These are phyloP conservation scores for Colletotrichum melonis DNA, from an alignment of 2,329 filamentous ascomycete species.

Conservation along the genomic window DNA sequence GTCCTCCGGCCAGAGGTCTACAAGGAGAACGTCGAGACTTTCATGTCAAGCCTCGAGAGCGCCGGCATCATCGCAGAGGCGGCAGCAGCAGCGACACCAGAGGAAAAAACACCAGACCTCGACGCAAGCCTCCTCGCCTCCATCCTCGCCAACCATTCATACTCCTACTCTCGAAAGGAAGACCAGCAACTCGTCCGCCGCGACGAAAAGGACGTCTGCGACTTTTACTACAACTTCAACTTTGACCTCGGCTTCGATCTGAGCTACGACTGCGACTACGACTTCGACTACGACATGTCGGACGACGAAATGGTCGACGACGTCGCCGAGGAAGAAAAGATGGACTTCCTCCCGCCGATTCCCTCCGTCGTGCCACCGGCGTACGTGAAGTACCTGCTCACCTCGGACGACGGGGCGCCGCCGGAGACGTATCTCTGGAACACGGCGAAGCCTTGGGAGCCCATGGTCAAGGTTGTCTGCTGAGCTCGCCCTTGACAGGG, in stretches of 20 bases:
- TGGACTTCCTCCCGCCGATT: constrained; percentile 17
- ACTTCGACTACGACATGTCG: background rate
- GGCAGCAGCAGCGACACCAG: background rate
- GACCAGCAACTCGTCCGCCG: background rate
- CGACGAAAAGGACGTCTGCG: constrained; percentile 16
- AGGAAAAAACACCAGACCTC: background rate
- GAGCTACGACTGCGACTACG: constrained; percentile 4
- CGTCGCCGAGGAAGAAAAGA: constrained; percentile 1
- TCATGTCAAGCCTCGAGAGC: constrained; percentile 36
- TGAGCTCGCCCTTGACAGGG: constrained; percentile 23
- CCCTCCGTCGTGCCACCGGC: constrained; percentile 43
- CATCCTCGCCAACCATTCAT: too few species aligned
- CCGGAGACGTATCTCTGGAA: constrained; percentile 56
- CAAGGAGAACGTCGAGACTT: constrained; percentile 46
- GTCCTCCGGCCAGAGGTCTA: constrained; percentile 46
- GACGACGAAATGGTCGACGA: constrained; percentile 20
- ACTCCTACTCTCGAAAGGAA: background rate
- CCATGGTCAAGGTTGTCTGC: constrained; percentile 53
- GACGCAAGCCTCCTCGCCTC: too few species aligned
- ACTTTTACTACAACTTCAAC: constrained; percentile 28
- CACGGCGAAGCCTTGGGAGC: constrained; percentile 53
- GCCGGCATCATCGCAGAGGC: background rate
- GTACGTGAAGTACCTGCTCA: constrained; percentile 48
- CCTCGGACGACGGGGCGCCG: constrained; percentile 41
- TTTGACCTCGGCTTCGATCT: constrained; percentile 31